Evolutionary conservation across 2,329 filamentous ascomycete species (phyloP).

Genomic region (Xylaria sp.): DNA sequence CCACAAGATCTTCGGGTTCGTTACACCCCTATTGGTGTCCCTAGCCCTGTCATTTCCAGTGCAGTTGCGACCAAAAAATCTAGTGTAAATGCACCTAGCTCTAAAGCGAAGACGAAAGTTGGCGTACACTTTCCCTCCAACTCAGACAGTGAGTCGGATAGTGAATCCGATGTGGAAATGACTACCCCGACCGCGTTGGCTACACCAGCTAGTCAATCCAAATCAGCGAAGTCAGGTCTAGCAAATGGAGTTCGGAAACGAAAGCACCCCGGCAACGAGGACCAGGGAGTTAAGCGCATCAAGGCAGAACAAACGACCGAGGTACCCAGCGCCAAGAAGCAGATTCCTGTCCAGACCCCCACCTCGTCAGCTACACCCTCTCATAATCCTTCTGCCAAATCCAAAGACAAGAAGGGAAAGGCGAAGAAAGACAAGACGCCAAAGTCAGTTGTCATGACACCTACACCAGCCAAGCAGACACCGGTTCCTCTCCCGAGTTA

Average conservation of each 20-base stretch:
- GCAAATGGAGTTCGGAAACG: slow-evolving; percentile 50
- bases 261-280: slow-evolving; percentile 51
- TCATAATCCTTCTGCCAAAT: slow-evolving; percentile 40
- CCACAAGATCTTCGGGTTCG: slow-evolving; percentile 74
- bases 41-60: slow-evolving; percentile 41
- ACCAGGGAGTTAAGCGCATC: slow-evolving; percentile 45
- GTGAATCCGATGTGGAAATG: slow-evolving; percentile 60
- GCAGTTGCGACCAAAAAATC: background rate
- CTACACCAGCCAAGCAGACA: slow-evolving; percentile 39
- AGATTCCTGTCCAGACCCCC: slow-evolving; percentile 50
- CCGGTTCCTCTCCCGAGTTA: slow-evolving; percentile 43
- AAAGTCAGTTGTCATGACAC: slow-evolving; percentile 32
- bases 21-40: slow-evolving; percentile 72
- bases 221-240: slow-evolving; percentile 42
- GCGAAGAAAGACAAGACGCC: slow-evolving; percentile 43
- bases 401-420: slow-evolving; percentile 47
- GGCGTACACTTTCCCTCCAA: slow-evolving; percentile 50
- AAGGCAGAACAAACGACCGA: slow-evolving; percentile 38
- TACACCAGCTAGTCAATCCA: slow-evolving; percentile 34
- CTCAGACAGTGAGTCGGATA: slow-evolving; percentile 55
- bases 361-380: slow-evolving; percentile 40
- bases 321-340: slow-evolving; percentile 44
- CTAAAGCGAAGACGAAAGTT: slow-evolving; percentile 48
- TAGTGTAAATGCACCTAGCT: background rate
- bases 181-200: slow-evolving; percentile 50